These are phyloP conservation scores for Solanum etuberosum DNA, from an alignment of 257 asterid genomes.

Conservation along the genomic window DNA sequence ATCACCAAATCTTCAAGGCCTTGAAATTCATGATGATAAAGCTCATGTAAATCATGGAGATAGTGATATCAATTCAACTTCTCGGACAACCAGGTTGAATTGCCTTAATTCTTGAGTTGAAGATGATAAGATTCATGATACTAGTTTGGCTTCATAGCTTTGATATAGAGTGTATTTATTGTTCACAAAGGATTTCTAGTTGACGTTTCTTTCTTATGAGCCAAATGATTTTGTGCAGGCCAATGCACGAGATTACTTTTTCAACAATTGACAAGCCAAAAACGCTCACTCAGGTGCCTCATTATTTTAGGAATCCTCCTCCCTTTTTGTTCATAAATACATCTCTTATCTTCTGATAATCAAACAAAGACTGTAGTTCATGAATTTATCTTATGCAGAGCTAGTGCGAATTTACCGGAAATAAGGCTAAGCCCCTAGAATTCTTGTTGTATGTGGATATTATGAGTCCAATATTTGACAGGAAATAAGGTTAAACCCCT, in stretches of 20 bases:
- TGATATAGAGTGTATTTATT: neutral
- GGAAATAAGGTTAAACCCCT: neutral
- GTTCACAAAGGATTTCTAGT: neutral
- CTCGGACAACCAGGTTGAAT: constrained; percentile 14
- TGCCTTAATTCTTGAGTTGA: neutral
- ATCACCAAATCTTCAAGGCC: constrained; percentile 30
- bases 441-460: neutral
- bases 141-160: neutral
- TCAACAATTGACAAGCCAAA: constrained; percentile 42
- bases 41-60: constrained; percentile 14
- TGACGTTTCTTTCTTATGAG: neutral
- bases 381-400: neutral
- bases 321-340: neutral
- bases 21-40: constrained; percentile 18
- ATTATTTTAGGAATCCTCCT: neutral
- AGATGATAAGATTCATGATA: neutral
- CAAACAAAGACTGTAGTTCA: neutral
- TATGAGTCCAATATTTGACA: neutral
- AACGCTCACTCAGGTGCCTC: constrained; percentile 33
- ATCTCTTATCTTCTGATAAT: neutral
- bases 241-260: constrained; percentile 45
- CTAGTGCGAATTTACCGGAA: neutral
- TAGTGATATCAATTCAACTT: constrained; percentile 17
- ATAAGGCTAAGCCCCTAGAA: neutral
- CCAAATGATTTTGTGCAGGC: constrained; percentile 22